These are phyloP conservation scores for Coriaria nepalensis DNA, from an alignment of 306 rosid genomes.

Conservation along the genomic window DNA sequence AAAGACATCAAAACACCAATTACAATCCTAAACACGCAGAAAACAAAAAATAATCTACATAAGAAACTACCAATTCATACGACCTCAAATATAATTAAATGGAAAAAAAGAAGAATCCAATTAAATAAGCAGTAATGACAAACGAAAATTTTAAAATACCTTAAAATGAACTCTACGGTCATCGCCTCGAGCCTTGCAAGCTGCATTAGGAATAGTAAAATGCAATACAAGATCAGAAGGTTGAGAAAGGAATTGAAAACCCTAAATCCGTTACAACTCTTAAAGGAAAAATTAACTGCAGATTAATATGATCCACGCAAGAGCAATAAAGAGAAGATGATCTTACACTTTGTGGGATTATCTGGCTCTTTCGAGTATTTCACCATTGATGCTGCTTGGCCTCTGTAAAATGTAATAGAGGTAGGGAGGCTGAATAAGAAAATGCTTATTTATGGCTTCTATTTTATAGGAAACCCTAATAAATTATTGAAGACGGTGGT, in stretches of 20 bases:
- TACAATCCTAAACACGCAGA: too few species aligned
- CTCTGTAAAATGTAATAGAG: slow-evolving; percentile 9
- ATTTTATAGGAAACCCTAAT: too few species aligned
- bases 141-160: slow-evolving; percentile 27
- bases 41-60: too few species aligned
- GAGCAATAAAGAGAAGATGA: not conserved
- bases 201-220: slow-evolving; percentile 24
- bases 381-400: slow-evolving; percentile 23
- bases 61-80: too few species aligned
- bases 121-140: not conserved
- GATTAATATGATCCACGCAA: not conserved
- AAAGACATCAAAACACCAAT: too few species aligned
- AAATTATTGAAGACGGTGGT: too few species aligned
- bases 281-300: not conserved
- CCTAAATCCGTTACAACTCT: not conserved
- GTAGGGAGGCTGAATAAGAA: not conserved
- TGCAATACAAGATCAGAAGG: not conserved
- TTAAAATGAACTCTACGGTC: slow-evolving; percentile 91
- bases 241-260: not conserved
- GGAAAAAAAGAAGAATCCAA: too few species aligned
- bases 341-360: slow-evolving; percentile 68
- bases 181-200: slow-evolving; percentile 91
- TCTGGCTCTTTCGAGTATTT: slow-evolving; percentile 94
- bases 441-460: not conserved
- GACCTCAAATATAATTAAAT: too few species aligned